These are phyloP conservation scores for Plantago elongata DNA, from an alignment of 257 asterid genomes.

Conservation along the genomic window DNA sequence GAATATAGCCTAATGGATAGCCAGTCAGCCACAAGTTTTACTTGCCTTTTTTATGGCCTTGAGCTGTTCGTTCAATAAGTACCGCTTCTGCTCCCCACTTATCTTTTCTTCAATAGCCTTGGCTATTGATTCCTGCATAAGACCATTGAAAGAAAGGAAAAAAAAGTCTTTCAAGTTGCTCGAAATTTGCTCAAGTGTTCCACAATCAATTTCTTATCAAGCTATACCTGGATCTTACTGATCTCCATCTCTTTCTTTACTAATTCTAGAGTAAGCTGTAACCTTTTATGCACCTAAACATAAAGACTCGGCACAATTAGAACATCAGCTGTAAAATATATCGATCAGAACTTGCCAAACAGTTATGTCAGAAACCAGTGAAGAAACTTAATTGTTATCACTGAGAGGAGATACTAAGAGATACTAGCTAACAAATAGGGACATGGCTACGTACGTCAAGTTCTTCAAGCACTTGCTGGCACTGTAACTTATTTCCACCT, in stretches of 20 bases:
- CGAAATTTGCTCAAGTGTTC: slow-evolving; percentile 3
- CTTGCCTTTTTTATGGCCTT: slow-evolving; percentile 95
- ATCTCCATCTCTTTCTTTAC: slow-evolving; percentile 99
- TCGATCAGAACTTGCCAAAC: background rate
- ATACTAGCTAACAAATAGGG: background rate
- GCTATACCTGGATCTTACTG: slow-evolving; percentile 82
- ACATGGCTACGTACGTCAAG: slow-evolving; percentile 65
- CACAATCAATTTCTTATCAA: slow-evolving; percentile 5
- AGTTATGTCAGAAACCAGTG: background rate
- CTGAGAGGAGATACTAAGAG: too few species aligned
- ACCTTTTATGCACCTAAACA: slow-evolving; percentile 75
- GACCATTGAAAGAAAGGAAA: slow-evolving; percentile 23
- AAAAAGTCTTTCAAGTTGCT: background rate
- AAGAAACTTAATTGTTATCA: too few species aligned
- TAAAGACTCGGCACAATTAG: slow-evolving; percentile 13
- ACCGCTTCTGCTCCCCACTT: slow-evolving; percentile 97
- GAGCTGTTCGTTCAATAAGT: slow-evolving; percentile 86
- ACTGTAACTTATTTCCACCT: slow-evolving; percentile 79
- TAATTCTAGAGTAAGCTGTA: slow-evolving; percentile 76
- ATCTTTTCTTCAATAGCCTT: slow-evolving; percentile 98
- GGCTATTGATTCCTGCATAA: slow-evolving; percentile 83
- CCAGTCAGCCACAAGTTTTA: background rate
- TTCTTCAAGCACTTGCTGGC: slow-evolving; percentile 98
- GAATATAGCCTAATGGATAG: background rate
- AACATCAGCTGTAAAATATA: slow-evolving; percentile 8